Evolutionary conservation across 2,329 filamentous ascomycete genomes (phyloP).

Genomic region (Paecilomyces fulvus): DNA sequence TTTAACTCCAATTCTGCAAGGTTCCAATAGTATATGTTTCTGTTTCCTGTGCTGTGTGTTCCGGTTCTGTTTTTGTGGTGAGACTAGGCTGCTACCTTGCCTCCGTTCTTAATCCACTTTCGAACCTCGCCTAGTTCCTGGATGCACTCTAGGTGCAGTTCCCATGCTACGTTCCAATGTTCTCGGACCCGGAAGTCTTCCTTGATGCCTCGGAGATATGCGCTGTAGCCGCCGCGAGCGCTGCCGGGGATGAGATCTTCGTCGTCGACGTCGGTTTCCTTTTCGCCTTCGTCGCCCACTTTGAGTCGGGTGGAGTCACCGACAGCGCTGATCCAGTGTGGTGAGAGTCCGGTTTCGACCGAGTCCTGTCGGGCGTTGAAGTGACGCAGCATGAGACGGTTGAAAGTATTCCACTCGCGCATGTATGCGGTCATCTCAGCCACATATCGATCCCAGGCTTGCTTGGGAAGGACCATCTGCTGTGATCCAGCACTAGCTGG

Average conservation of each 20-base stretch:
- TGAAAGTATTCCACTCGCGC: constrained; percentile 48
- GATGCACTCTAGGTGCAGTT: constrained; percentile 37
- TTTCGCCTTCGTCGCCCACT: constrained; percentile 19
- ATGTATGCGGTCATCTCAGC: constrained; percentile 48
- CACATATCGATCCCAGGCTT: constrained; percentile 45
- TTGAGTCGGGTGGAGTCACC: constrained; percentile 37
- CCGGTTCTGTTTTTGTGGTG: neutral
- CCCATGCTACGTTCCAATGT: constrained; percentile 41
- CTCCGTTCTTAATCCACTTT: constrained; percentile 28
- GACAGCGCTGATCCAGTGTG: constrained; percentile 44
- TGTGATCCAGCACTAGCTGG: constrained; percentile 20
- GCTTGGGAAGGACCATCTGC: constrained; percentile 32
- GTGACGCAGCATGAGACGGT: constrained; percentile 46
- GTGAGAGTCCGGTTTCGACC: constrained; percentile 35
- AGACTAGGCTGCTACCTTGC: constrained; percentile 14
- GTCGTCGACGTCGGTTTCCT: constrained; percentile 15
- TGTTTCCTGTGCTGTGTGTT: neutral
- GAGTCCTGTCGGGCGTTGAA: constrained; percentile 46
- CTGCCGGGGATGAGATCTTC: constrained; percentile 21
- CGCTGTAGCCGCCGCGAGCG: constrained; percentile 33
- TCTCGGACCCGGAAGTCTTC: constrained; percentile 38
- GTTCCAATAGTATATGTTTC: neutral
- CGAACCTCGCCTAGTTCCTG: constrained; percentile 31
- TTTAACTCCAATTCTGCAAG: neutral
- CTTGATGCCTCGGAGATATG: constrained; percentile 37